Evolutionary conservation across 306 rosid species (phyloP).

Genomic region (Quercus wislizeni): DNA sequence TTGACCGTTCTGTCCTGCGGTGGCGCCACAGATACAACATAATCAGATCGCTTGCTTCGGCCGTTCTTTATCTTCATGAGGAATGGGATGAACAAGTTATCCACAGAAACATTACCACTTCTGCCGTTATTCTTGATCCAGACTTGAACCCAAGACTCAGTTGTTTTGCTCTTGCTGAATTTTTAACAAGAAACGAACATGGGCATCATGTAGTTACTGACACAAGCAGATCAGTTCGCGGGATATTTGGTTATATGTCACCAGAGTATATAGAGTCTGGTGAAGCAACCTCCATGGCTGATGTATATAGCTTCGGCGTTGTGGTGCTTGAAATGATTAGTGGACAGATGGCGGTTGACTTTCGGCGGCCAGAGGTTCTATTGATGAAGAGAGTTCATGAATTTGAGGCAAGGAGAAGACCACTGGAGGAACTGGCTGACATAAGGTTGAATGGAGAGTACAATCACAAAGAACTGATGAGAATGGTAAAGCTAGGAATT

Average conservation of each 20-base stretch:
- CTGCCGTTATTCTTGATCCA: constrained; percentile 79
- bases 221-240: constrained; percentile 50
- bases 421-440: constrained; percentile 71
- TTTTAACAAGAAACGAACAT: constrained; percentile 75
- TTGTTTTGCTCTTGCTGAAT: constrained; percentile 90
- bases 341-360: constrained; percentile 86
- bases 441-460: constrained; percentile 59
- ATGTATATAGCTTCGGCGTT: constrained; percentile 87
- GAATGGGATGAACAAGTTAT: constrained; percentile 98
- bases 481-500: constrained; percentile 65
- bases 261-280: constrained; percentile 81
- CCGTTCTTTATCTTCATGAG: constrained; percentile 89
- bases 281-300: constrained; percentile 66
- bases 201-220: constrained; percentile 51
- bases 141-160: constrained; percentile 82
- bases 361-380: constrained; percentile 80
- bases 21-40: constrained; percentile 80
- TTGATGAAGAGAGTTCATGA: constrained; percentile 73
- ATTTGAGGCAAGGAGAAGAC: constrained; percentile 49
- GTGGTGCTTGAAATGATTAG: constrained; percentile 79
- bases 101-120: constrained; percentile 86
- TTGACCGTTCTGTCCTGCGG: constrained; percentile 30
- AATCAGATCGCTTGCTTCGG: constrained; percentile 78
- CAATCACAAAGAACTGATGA: constrained; percentile 57
- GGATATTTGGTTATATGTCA: constrained; percentile 91